Base-by-base conservation (phyloP, 108 stramenopile genomes). In the Conticribra guillardii region DNA sequence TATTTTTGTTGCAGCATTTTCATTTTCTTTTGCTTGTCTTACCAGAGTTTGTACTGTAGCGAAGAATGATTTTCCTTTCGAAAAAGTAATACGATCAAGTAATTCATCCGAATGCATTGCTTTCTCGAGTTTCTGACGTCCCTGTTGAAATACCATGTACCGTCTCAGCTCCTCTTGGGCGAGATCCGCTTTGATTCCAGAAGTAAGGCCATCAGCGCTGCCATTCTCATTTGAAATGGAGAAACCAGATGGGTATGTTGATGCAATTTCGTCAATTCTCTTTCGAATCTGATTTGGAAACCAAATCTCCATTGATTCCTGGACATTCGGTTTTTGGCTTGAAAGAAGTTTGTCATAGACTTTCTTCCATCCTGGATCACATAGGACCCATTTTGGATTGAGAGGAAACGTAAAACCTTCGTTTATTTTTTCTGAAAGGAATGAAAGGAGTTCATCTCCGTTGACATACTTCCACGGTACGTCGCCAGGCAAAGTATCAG, bases 321-420 rank as follows among this genome's bases (percentile, higher is more conserved):
- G 72, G 2, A 82, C 84, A 34, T 85, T 73, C 30, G 71, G 57
- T n/a, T 49, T 59, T 27, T 85, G 47, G 45, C 78, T 80, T 8
- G 71, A 58, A 60, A 85, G 56, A 17, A 89, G 55, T 53, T 81
- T 63, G 69, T 89, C 84, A 67, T 86, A 89, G 1, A 89, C 68
- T 48, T 77, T 31, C 48, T 80, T 85, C 89, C 89, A 89, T 15
- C 89, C 89, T 17, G 82, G 82, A 79, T 89, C 88, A 60, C 84
- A 85, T n/a, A 89, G 64, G 7, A 89, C 73, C 88, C 85, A 86
- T 70, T 82, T 73, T 34, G 44, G 46, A 46, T 34, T 5, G 33
- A 34, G 22, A 3, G 26, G 86, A 59, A 87, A 87, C 17, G 83
- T 82, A 30, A 74, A 87, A 16, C 86, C 86, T 9, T 69, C 67